Base-by-base conservation (phyloP, 768 basidiomycete genomes). In the Lentinula boryana region DNA sequence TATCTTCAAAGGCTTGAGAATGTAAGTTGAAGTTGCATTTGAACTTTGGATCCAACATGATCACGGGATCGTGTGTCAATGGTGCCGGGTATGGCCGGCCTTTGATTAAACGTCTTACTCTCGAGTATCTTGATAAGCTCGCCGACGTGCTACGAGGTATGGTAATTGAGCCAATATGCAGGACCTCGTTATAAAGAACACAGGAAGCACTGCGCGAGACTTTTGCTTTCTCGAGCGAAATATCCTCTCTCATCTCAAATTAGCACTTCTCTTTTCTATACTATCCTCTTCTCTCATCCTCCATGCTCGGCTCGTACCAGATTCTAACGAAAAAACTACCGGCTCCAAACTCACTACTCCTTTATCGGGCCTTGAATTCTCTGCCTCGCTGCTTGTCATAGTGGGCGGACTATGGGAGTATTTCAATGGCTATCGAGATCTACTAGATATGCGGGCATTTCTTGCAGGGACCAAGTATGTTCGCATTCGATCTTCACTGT, bases 221-320 rank as follows among this genome's bases (percentile, higher is more conserved):
- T 89, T 83, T 63, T 86, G 83, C 71, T 89, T 91, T 88, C 78
- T 91, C 13, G 89, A 91, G 70, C 79, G 89, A 56, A 91, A 91
- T 65, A 74, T 89, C 54, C 75, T 91, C 35, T 80, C 88, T 0
- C 85, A 91, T 67, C 62, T 88, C 58, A 88, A 84, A 66, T 78
- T 91, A 31, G 85, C 83, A 5, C 73, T 89, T 9, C 72, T 91
- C 23, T 75, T 91, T 32, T 80, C 82, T 7, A 74, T 91, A 1
- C 71, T 89, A 3, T 83, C 84, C 2, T 81, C 85, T 32, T 88
- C 88, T 8, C 73, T 87, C 56, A 72, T 91, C 13, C 78, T 91
- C 8, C 79, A 78, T 31, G 78, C 80, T 21, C 85, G 86, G 12
- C 77, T 91, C 13, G 77, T 83, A 5, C 82, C 84, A 4, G 75